phyloP scores from a whole-genome alignment of 306 rosid species.

The Lathyrus sativus region DNA sequence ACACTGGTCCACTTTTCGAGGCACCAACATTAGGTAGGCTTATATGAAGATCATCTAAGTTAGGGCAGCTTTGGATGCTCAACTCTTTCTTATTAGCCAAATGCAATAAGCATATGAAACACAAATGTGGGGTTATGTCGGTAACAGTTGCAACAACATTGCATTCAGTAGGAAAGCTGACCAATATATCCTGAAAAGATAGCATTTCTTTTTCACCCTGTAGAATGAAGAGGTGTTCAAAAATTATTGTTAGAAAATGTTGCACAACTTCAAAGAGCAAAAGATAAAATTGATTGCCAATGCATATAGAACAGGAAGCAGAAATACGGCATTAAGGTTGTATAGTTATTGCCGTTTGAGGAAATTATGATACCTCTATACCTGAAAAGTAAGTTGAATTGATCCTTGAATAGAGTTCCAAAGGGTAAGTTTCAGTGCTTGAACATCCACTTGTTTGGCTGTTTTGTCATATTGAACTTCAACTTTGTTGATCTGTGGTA shows the following conservation, averaged over 20 bases:
- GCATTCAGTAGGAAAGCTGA: conserved; percentile 68
- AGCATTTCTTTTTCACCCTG: conserved; percentile 52
- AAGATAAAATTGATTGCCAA: background rate
- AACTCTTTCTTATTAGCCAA: conserved; percentile 84
- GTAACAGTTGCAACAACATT: conserved; percentile 55
- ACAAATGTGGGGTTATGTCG: conserved; percentile 81
- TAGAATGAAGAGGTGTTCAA: background rate
- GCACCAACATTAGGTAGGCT: conserved; percentile 40
- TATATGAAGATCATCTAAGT: conserved; percentile 69
- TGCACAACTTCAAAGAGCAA: conserved; percentile 21
- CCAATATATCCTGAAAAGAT: conserved; percentile 70
- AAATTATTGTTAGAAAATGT: conserved; percentile 20
- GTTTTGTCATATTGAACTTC: conserved; percentile 91
- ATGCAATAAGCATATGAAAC: conserved; percentile 89
- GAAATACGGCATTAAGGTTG: conserved; percentile 9
- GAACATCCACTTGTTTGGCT: conserved; percentile 89
- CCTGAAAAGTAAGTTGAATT: conserved; percentile 50
- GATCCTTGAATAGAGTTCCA: conserved; percentile 75
- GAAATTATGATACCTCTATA: conserved; percentile 36
- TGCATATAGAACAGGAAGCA: background rate
- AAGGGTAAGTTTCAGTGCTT: conserved; percentile 70
- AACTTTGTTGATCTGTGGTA: conserved; percentile 74
- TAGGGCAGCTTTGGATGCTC: conserved; percentile 58
- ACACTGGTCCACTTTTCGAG: conserved; percentile 17
- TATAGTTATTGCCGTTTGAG: background rate